Evolutionary conservation across 2,329 filamentous ascomycete genomes (phyloP).

Genomic region (Calonectria crousiana): DNA sequence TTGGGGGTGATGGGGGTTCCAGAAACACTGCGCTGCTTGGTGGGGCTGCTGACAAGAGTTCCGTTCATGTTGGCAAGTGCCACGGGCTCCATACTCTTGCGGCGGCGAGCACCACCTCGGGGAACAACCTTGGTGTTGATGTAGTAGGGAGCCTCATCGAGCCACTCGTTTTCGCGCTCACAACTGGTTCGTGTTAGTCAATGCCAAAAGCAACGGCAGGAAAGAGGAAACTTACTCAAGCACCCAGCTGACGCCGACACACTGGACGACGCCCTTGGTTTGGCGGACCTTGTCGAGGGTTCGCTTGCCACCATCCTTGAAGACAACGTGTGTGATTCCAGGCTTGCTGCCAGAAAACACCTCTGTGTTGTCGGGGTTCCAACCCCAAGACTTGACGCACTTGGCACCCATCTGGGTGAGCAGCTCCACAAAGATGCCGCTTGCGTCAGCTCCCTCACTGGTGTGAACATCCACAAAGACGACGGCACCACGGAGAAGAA

Average conservation of each 20-base stretch:
- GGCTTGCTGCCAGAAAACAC: slow-evolving; percentile 64
- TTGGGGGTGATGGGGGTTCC: slow-evolving; percentile 63
- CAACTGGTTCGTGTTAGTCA: slow-evolving; percentile 65
- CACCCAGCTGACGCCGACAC: slow-evolving; percentile 90
- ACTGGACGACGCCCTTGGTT: slow-evolving; percentile 80
- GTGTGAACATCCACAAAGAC: slow-evolving; percentile 89
- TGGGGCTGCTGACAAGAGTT: slow-evolving; percentile 63
- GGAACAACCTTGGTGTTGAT: slow-evolving; percentile 77
- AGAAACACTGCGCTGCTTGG: slow-evolving; percentile 56
- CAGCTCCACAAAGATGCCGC: slow-evolving; percentile 83
- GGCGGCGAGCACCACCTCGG: slow-evolving; percentile 76
- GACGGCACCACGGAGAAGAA: slow-evolving; percentile 76
- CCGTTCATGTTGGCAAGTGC: slow-evolving; percentile 78
- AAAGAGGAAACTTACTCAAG: slow-evolving; percentile 74
- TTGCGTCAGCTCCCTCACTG: slow-evolving; percentile 83
- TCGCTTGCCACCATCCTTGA: slow-evolving; percentile 85
- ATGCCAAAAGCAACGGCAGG: background rate
- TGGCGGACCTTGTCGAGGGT: slow-evolving; percentile 85
- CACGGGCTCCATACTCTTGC: slow-evolving; percentile 86
- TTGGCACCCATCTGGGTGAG: slow-evolving; percentile 85
- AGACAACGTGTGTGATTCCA: slow-evolving; percentile 89
- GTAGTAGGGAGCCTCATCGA: slow-evolving; percentile 77
- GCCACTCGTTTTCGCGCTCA: slow-evolving; percentile 80
- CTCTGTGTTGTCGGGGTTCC: slow-evolving; percentile 67
- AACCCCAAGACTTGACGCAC: slow-evolving; percentile 81